A percentile compares a stretch with the other conserved stretches of the same genome.
These are phyloP conservation scores for Aspergillus campestris DNA, from an alignment of 495 filamentous ascomycete genomes.

Conservation along the genomic window DNA sequence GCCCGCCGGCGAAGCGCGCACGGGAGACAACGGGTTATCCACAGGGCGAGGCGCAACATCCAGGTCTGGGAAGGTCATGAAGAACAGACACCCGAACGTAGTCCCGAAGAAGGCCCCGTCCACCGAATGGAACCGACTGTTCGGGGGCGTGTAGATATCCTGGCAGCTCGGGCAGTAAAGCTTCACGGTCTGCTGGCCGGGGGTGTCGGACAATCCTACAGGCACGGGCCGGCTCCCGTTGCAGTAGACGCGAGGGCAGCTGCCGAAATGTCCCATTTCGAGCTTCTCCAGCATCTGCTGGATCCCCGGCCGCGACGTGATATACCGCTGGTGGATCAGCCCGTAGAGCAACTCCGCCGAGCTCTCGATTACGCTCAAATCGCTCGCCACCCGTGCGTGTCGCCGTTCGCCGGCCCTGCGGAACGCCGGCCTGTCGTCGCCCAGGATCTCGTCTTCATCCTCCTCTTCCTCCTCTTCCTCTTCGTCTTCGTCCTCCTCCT, in stretches of 20 bases:
- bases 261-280: slow-evolving; percentile 88
- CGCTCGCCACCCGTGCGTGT: slow-evolving; percentile 80
- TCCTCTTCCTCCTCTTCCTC: slow-evolving; percentile 68
- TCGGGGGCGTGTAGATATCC: slow-evolving; percentile 94
- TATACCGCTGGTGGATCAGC: slow-evolving; percentile 96
- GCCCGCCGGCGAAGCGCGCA: slow-evolving; percentile 25
- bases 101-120: slow-evolving; percentile 98
- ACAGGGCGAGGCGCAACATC: slow-evolving; percentile 49
- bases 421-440: slow-evolving; percentile 55
- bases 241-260: slow-evolving; percentile 86
- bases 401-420: slow-evolving; percentile 57
- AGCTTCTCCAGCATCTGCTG: slow-evolving; percentile 99
- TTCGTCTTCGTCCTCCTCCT: slow-evolving; percentile 81
- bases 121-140: slow-evolving; percentile 95
- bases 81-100: slow-evolving; percentile 89
- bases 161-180: slow-evolving; percentile 95
- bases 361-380: slow-evolving; percentile 90
- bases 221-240: slow-evolving; percentile 80
- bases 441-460: slow-evolving; percentile 67
- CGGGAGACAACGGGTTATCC: slow-evolving; percentile 20
- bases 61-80: slow-evolving; percentile 96
- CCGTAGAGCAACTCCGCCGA: slow-evolving; percentile 97
- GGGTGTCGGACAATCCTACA: slow-evolving; percentile 86
- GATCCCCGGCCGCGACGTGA: slow-evolving; percentile 93
- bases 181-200: slow-evolving; percentile 95